Percentiles rank a stretch among this genome's conserved stretches.
Conservation (phyloP, 176 grass and related monocot genomes). For the barley (Hordeum vulgare) region DNA sequence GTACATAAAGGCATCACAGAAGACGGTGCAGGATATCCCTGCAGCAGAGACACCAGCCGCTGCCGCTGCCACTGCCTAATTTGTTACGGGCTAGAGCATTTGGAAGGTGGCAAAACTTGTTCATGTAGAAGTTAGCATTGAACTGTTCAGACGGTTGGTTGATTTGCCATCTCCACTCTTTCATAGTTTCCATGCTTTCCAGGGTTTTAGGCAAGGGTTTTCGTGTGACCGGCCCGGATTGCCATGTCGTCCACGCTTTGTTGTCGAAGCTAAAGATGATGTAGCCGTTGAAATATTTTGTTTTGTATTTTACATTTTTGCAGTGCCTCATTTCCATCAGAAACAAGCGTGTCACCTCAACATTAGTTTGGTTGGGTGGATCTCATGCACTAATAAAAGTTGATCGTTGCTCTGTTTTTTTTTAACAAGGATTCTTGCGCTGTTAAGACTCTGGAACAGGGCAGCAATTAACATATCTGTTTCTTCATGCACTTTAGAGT, state of each 20-base stretch:
- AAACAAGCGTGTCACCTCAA: background rate
- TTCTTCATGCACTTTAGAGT: too few species aligned
- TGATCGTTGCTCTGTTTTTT: too few species aligned
- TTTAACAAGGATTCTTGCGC: too few species aligned
- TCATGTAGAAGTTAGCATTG: background rate
- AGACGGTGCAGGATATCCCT: conserved; percentile 28
- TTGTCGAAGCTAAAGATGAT: background rate
- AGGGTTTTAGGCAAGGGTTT: background rate
- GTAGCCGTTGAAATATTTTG: background rate
- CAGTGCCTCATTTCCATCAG: background rate
- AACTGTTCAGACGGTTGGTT: background rate
- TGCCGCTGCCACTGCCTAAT: conserved; percentile 1
- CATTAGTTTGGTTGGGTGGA: background rate
- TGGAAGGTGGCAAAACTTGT: background rate
- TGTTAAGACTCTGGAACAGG: background rate
- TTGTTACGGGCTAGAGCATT: background rate
- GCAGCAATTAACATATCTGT: too few species aligned
- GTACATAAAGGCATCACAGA: conserved; percentile 57
- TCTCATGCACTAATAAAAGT: background rate
- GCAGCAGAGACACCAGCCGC: conserved; percentile 17
- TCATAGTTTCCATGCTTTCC: background rate
- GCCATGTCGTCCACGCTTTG: background rate
- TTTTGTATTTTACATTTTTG: background rate
- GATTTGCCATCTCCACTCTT: background rate
- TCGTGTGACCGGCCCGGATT: background rate